Evolutionary conservation across 1,139 yeast genomes (phyloP).

Genomic region (Williopsis jadinii): DNA sequence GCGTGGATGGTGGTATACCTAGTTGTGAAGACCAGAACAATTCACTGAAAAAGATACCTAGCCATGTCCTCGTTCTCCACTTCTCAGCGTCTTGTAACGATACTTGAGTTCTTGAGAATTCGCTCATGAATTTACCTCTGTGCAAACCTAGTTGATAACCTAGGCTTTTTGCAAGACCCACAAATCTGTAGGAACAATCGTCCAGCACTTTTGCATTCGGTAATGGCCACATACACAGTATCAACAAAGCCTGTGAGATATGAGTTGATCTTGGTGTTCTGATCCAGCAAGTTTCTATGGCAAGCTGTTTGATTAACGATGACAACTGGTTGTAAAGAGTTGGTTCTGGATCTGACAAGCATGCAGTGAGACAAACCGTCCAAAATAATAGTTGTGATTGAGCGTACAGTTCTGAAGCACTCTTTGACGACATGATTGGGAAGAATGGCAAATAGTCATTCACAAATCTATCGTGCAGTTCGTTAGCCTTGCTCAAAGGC

Average conservation of each 20-base stretch:
- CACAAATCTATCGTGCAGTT: slow-evolving; percentile 64
- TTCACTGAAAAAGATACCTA: slow-evolving; percentile 80
- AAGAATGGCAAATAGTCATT: slow-evolving; percentile 64
- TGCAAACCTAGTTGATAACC: slow-evolving; percentile 90
- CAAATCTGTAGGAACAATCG: slow-evolving; percentile 84
- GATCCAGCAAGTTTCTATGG: slow-evolving; percentile 91
- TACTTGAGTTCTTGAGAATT: slow-evolving; percentile 85
- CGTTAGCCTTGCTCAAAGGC: slow-evolving; percentile 59
- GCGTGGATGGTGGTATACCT: slow-evolving; percentile 83
- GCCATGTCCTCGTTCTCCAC: slow-evolving; percentile 94
- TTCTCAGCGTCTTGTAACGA: slow-evolving; percentile 84
- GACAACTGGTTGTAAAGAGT: slow-evolving; percentile 70
- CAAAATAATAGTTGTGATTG: slow-evolving; percentile 84
- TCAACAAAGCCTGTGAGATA: slow-evolving; percentile 80
- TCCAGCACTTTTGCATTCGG: slow-evolving; percentile 91
- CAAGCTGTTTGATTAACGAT: slow-evolving; percentile 74
- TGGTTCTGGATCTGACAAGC: slow-evolving; percentile 84
- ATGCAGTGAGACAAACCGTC: slow-evolving; percentile 85
- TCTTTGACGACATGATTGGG: slow-evolving; percentile 68
- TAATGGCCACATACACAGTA: slow-evolving; percentile 84
- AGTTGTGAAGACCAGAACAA: slow-evolving; percentile 87
- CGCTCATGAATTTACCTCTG: slow-evolving; percentile 86
- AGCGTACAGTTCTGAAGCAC: slow-evolving; percentile 72
- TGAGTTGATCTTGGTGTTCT: slow-evolving; percentile 92
- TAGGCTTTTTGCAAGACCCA: slow-evolving; percentile 78